Base-by-base conservation (phyloP, 768 basidiomycete species). In the Boletus rubroflammeus region DNA sequence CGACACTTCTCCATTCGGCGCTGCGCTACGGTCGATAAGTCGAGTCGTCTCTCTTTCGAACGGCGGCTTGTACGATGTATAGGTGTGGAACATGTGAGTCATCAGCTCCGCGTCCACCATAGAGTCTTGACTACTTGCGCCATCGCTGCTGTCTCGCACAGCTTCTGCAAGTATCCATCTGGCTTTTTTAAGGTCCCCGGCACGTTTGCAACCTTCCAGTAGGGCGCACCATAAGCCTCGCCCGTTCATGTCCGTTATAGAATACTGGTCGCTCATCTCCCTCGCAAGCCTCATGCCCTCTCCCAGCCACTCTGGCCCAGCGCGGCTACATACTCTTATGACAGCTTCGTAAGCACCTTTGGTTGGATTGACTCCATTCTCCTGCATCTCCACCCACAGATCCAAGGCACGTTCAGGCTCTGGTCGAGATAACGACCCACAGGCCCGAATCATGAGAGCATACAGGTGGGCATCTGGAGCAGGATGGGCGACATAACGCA, bases 401-500 rank as follows among this genome's bases (percentile, higher is more conserved):
- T 99, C 97, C 54, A 96, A 75, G 0, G 96, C 97, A 40, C 90
- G 85, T 66, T 97, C 93, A 0, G 93, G 91, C 59, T 95, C 88
- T 1, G 88, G 83, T 23, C 74, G 74, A 5, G 79, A 75, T 5
- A 78, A 76, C 17, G 64, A 73, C 1, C 87, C 87, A 58, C 95
- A 98, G 0, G 92, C 88, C 5, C 81, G 79, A 61, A 99, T 93
- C 93, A 99, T 97, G 34, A 81, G 67, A 0, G 84, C 80, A 72
- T 93, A 98, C 7, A 95, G 75, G 23, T 77, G 69, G 14, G 76
- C 76, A 57, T 88, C 84, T 0, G 95, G 94, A 4, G 75, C 73
- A 1, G 93, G 85, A 67, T 98, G 93, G 1, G 96, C 92, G 14
- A 91, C 90, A 56, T 97, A 94, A 43, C 96, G 90, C 90, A 97